Evolutionary conservation across 2,329 filamentous ascomycete genomes (phyloP).

Genomic region (Colletotrichum theobromicola): DNA sequence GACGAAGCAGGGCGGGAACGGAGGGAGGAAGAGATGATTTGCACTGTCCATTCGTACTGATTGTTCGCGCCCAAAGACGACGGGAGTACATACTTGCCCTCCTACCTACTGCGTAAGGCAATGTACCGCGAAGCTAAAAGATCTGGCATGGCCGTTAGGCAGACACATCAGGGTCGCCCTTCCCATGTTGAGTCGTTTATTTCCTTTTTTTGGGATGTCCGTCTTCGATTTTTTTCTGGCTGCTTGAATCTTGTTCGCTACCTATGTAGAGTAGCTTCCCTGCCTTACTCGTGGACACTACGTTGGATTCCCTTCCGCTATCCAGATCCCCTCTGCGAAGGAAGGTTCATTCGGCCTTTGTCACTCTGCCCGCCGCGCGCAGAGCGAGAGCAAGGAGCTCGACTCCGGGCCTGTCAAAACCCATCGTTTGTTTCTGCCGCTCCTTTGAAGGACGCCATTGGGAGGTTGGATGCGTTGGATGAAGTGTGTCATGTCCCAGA

Average conservation of each 20-base stretch:
- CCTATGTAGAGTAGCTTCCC: not conserved
- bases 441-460: constrained; percentile 1
- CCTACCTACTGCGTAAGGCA: not conserved
- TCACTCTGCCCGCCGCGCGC: not conserved
- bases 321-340: not conserved
- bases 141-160: not conserved
- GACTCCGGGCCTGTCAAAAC: not conserved
- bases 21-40: not conserved
- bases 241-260: not conserved
- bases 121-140: not conserved
- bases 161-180: not conserved
- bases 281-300: constrained; percentile 6
- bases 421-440: constrained; percentile 5
- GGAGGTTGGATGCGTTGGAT: not conserved
- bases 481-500: not conserved
- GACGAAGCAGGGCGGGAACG: not conserved
- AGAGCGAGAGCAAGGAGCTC: not conserved
- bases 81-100: not conserved
- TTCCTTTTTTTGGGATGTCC: not conserved
- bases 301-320: not conserved
- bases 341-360: not conserved
- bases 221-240: not conserved
- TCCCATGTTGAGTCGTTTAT: not conserved
- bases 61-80: not conserved
- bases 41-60: not conserved